Conservation (phyloP, 352 stramenopile genomes). For the Globisporangium paroecandrum region DNA sequence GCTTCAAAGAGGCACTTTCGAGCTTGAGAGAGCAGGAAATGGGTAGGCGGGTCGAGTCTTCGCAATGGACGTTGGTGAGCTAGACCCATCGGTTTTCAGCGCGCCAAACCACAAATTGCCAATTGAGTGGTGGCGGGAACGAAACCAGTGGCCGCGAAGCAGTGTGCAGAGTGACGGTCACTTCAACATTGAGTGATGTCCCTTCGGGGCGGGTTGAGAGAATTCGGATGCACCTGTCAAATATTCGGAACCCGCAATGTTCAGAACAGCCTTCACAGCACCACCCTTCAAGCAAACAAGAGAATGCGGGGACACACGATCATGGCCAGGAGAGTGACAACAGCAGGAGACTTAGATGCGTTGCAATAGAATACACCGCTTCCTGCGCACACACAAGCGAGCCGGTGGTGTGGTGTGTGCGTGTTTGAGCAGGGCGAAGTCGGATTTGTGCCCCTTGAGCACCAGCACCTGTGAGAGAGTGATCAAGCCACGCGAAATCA, state of each 20-base stretch:
- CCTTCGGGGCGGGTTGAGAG: too few species aligned
- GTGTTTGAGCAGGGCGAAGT: background rate
- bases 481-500: background rate
- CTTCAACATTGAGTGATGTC: constrained; percentile 7
- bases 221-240: background rate
- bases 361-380: constrained; percentile 1
- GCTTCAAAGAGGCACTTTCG: background rate
- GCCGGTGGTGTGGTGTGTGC: background rate
- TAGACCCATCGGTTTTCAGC: background rate
- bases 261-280: too few species aligned
- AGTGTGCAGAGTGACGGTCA: constrained; percentile 9
- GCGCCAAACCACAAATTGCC: background rate
- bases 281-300: background rate
- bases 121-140: background rate
- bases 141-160: background rate
- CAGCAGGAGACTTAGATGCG: background rate
- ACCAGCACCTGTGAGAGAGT: background rate
- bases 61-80: background rate
- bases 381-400: background rate
- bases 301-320: background rate
- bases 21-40: background rate
- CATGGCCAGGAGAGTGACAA: background rate
- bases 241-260: background rate
- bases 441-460: background rate
- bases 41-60: background rate